phyloP scores from a whole-genome alignment of 495 filamentous ascomycete species.

The Aspergillus carlsbadensis region DNA sequence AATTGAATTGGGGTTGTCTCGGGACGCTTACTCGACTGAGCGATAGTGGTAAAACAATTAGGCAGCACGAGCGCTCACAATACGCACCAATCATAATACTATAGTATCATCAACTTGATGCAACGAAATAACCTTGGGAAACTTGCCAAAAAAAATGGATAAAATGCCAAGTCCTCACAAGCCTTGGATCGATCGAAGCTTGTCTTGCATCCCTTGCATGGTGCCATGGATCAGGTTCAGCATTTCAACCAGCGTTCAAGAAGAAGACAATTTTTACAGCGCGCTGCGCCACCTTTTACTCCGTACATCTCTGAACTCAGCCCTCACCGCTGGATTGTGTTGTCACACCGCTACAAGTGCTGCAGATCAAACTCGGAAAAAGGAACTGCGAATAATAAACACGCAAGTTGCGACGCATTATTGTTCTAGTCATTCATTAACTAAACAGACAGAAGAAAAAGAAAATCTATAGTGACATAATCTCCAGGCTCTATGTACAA shows the following conservation, averaged over 20 bases:
- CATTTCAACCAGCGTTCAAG: too few relatives aligned
- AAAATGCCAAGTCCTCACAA: constrained; percentile 15
- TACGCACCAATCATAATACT: too few relatives aligned
- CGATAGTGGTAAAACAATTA: too few relatives aligned
- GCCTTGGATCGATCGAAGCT: constrained; percentile 11
- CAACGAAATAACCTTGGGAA: background rate
- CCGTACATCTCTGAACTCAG: background rate
- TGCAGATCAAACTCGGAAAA: background rate
- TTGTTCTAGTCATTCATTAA: background rate
- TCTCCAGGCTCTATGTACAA: constrained; percentile 9
- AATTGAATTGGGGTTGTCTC: too few relatives aligned
- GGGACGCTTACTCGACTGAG: too few relatives aligned
- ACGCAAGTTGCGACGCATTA: background rate
- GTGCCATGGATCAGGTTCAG: background rate
- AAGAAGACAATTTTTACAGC: too few relatives aligned
- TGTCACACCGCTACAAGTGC: constrained; percentile 4
- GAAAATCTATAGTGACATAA: constrained; percentile 1
- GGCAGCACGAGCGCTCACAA: too few relatives aligned
- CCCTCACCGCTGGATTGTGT: background rate
- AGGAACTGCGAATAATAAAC: background rate
- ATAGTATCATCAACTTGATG: too few relatives aligned
- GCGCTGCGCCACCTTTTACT: too few relatives aligned
- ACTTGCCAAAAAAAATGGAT: background rate
- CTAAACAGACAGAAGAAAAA: background rate
- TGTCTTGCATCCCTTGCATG: constrained; percentile 13